Conservation (phyloP, 2,329 filamentous ascomycete species). For the Albophoma yamanashiensis region DNA sequence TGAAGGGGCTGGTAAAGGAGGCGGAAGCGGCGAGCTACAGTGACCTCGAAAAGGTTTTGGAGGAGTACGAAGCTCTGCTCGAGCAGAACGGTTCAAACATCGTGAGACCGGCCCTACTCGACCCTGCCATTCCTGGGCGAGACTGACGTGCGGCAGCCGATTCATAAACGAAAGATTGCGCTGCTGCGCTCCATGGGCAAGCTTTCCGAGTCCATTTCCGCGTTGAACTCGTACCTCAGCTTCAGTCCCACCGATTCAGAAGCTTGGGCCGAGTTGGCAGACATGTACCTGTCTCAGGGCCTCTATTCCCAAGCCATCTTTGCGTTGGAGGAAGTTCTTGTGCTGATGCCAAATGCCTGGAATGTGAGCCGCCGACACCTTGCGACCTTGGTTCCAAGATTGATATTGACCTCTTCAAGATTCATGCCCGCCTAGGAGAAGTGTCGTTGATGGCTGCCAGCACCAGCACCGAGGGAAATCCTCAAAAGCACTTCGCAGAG, state of each 20-base stretch:
- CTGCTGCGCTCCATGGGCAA: conserved; percentile 66
- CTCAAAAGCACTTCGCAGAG: conserved; percentile 51
- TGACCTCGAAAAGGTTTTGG: conserved; percentile 59
- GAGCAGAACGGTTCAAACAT: conserved; percentile 68
- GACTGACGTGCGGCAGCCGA: conserved; percentile 44
- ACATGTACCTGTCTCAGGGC: conserved; percentile 73
- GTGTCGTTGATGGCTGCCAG: conserved; percentile 61
- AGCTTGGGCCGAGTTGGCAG: conserved; percentile 83
- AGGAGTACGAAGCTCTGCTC: conserved; percentile 68
- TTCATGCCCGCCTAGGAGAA: conserved; percentile 82
- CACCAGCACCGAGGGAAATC: conserved; percentile 26
- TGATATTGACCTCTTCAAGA: conserved; percentile 35
- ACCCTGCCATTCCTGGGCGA: conserved; percentile 2
- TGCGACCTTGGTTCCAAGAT: background rate
- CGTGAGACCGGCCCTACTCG: conserved; percentile 34
- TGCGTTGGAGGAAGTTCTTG: conserved; percentile 79
- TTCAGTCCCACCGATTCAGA: conserved; percentile 84
- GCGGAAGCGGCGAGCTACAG: conserved; percentile 58
- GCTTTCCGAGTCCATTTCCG: conserved; percentile 60
- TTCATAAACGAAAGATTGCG: conserved; percentile 75
- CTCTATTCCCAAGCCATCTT: conserved; percentile 76
- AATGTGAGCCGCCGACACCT: conserved; percentile 52
- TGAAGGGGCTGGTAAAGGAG: conserved; percentile 77
- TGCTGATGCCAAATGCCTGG: conserved; percentile 87
- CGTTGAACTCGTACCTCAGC: conserved; percentile 66